phyloP scores from a whole-genome alignment of 1,284 basidiomycete species.

The Trametes polyzona region DNA sequence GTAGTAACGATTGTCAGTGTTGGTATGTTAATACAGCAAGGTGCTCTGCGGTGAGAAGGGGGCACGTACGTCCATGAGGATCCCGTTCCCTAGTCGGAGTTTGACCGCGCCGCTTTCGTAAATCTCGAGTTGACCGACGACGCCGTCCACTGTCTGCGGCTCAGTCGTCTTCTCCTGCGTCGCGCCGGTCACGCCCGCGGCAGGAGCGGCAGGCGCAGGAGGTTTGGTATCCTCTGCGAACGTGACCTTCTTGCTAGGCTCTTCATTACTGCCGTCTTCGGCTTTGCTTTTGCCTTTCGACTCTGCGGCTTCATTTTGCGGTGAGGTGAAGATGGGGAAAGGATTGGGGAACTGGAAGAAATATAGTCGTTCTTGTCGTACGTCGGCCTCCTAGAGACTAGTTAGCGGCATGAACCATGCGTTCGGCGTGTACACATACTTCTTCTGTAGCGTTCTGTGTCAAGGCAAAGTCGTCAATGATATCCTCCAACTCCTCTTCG shows the following conservation, averaged over 20 bases:
- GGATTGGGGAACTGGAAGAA: constrained; percentile 94
- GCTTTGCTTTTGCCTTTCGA: constrained; percentile 41
- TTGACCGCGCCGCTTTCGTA: constrained; percentile 87
- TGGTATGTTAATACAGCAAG: neutral
- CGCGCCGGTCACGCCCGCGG: constrained; percentile 34
- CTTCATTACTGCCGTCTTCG: constrained; percentile 29
- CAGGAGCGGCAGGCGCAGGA: constrained; percentile 33
- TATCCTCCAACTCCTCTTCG: constrained; percentile 85
- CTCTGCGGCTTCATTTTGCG: constrained; percentile 32
- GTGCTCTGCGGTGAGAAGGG: neutral
- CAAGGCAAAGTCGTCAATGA: constrained; percentile 79
- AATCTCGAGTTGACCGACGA: constrained; percentile 82
- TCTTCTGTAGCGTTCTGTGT: constrained; percentile 42
- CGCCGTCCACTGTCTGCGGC: constrained; percentile 63
- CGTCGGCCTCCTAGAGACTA: constrained; percentile 49
- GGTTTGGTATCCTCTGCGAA: constrained; percentile 65
- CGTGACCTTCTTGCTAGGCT: constrained; percentile 50
- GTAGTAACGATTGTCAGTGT: neutral
- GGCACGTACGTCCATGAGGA: constrained; percentile 73
- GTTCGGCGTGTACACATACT: too few relatives aligned
- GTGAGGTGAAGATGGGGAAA: constrained; percentile 75
- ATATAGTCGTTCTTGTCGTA: constrained; percentile 74
- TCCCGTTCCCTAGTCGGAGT: constrained; percentile 80
- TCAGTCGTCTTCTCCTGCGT: constrained; percentile 29
- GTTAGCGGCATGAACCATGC: too few relatives aligned